phyloP scores from a whole-genome alignment of 23 red algal species.

The Gracilariopsis chorda region DNA sequence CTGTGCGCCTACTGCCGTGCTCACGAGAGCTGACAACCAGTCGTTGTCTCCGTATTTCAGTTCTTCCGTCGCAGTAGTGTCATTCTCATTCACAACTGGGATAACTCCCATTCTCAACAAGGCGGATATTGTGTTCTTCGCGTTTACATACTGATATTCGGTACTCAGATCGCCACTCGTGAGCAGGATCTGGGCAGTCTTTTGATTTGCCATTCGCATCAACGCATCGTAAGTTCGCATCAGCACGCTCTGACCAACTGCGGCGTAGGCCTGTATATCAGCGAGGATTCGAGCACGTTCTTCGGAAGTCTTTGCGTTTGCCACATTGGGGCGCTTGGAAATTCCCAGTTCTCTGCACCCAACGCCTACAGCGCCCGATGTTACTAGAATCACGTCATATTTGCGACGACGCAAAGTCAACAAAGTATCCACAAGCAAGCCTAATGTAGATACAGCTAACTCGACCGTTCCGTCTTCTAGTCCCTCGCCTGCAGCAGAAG shows the following conservation, averaged over 20 bases:
- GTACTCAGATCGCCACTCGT: conserved; percentile 79
- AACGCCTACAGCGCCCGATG: conserved; percentile 94
- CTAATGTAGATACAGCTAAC: conserved; percentile 89
- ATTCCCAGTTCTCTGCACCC: conserved; percentile 85
- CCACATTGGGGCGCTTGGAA: conserved; percentile 49
- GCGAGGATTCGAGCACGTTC: conserved; percentile 59
- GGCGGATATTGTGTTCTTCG: conserved; percentile 78
- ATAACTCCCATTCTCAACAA: conserved; percentile 89
- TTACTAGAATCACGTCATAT: conserved; percentile 88
- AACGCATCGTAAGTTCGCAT: conserved; percentile 94
- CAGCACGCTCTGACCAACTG: conserved; percentile 86
- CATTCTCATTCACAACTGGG: conserved; percentile 92
- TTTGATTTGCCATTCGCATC: conserved; percentile 74
- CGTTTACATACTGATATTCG: conserved; percentile 92
- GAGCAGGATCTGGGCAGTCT: conserved; percentile 89
- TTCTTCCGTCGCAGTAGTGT: conserved; percentile 76
- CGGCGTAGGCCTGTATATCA: conserved; percentile 89
- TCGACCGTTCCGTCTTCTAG: conserved; percentile 61
- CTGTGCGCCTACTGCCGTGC: conserved; percentile 77
- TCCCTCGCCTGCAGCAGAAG: conserved; percentile 25
- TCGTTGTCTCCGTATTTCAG: conserved; percentile 94
- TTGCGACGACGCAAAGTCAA: conserved; percentile 69
- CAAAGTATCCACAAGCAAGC: conserved; percentile 87
- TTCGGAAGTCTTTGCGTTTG: not conserved
- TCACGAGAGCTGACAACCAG: conserved; percentile 84